phyloP scores from a whole-genome alignment of 805 yeast genomes.

The Cyberlindnera petersonii region DNA sequence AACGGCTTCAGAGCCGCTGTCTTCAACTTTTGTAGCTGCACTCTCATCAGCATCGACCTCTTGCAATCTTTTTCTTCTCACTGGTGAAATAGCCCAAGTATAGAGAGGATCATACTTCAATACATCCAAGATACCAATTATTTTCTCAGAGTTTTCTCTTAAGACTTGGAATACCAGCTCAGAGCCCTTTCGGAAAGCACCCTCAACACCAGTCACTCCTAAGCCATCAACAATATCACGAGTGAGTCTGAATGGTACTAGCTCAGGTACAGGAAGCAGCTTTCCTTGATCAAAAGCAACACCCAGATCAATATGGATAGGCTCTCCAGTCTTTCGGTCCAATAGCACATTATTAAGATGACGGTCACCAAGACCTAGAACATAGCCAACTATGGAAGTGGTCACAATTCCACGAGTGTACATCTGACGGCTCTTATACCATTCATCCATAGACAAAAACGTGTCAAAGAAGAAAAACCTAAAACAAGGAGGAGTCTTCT shows the following conservation, averaged over 20 bases:
- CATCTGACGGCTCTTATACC: slow-evolving; percentile 63
- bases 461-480: slow-evolving; percentile 65
- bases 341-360: slow-evolving; percentile 86
- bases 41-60: slow-evolving; percentile 23
- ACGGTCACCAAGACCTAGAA: slow-evolving; percentile 91
- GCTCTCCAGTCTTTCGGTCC: slow-evolving; percentile 83
- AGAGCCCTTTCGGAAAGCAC: slow-evolving; percentile 68
- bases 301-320: slow-evolving; percentile 93
- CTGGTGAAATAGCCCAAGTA: slow-evolving; percentile 84
- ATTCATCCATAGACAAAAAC: slow-evolving; percentile 61
- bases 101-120: slow-evolving; percentile 90
- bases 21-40: slow-evolving; percentile 10
- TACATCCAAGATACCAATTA: slow-evolving; percentile 79
- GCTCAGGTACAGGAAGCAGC: slow-evolving; percentile 79
- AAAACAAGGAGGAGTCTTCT: slow-evolving; percentile 60
- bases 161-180: slow-evolving; percentile 70
- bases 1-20: slow-evolving; percentile 55
- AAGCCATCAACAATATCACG: slow-evolving; percentile 90
- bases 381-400: slow-evolving; percentile 79
- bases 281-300: slow-evolving; percentile 95
- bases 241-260: slow-evolving; percentile 89
- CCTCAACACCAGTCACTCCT: slow-evolving; percentile 83
- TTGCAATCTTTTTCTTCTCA: slow-evolving; percentile 54
- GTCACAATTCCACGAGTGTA: slow-evolving; percentile 82
- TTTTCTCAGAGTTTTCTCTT: slow-evolving; percentile 60